Evolutionary conservation across 2,329 filamentous ascomycete species (phyloP).

Genomic region (Fusarium bulbicola): DNA sequence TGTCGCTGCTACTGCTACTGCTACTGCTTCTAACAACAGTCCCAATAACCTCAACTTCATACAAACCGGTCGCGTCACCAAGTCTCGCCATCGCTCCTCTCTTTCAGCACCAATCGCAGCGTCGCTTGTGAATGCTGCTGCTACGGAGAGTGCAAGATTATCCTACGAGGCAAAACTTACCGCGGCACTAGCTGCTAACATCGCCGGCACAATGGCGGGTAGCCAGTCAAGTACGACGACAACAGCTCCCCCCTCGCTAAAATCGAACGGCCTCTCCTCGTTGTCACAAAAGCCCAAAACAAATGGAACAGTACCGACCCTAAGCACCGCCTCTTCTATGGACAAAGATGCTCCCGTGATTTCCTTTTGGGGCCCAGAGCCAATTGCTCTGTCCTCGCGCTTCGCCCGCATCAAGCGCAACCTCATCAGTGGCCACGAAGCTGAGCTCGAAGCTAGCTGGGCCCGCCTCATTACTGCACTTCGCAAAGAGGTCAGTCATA

Average conservation of each 20-base stretch:
- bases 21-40: background rate
- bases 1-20: background rate
- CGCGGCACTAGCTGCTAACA: slow-evolving; percentile 25
- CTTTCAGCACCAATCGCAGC: slow-evolving; percentile 33
- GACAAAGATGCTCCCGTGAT: slow-evolving; percentile 61
- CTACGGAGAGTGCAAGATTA: slow-evolving; percentile 34
- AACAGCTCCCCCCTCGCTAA: slow-evolving; percentile 29
- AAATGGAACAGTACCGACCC: slow-evolving; percentile 12
- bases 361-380: slow-evolving; percentile 66
- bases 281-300: slow-evolving; percentile 15
- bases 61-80: slow-evolving; percentile 42
- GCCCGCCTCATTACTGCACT: slow-evolving; percentile 61
- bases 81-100: slow-evolving; percentile 35
- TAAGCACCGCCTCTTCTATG: slow-evolving; percentile 26
- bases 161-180: slow-evolving; percentile 33
- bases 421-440: slow-evolving; percentile 64
- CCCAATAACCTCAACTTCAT: slow-evolving; percentile 23
- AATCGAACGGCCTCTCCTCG: slow-evolving; percentile 15
- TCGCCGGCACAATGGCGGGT: slow-evolving; percentile 18
- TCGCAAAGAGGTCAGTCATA: slow-evolving; percentile 60
- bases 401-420: slow-evolving; percentile 66
- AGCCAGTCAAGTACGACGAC: slow-evolving; percentile 26
- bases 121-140: slow-evolving; percentile 32
- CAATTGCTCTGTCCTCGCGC: slow-evolving; percentile 66
- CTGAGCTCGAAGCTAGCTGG: slow-evolving; percentile 64